Evolutionary conservation across 2,329 filamentous ascomycete genomes (phyloP), one percentile per base, ranked within the genome.

Genomic region (Fusarium anguioides): DNA sequence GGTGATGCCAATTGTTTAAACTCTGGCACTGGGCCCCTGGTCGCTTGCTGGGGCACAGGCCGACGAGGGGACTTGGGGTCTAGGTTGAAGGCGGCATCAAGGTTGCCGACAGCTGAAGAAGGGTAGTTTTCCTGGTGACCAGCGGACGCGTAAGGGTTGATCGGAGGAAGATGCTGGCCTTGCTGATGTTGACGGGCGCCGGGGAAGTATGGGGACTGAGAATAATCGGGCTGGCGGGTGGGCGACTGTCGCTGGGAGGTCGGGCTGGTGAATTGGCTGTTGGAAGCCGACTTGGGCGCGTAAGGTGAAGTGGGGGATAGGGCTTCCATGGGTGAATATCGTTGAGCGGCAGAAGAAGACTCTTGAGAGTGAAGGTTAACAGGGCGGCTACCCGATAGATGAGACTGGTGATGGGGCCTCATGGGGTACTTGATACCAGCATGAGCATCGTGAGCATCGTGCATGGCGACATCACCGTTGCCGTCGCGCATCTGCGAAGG

Each of bases 251-350:
- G 88, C 70, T 86, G 83, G 71, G 81, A 75, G 71, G 85, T 78
- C 70, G 85, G 79, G 76, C 81, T 78, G 71, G 82, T 72, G 77
- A 84, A 82, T 82, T 91, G 81, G 75, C 79, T 74, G 66, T 86
- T 85, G 83, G 87, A 77, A 69, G 86, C 84, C 83, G 87, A 77
- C 83, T 91, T 81, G 81, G 85, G 76, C 42, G 87, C 86, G 80
- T 96, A 96, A 31, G 93, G 89, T 55, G 92, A 91, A 31, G 90
- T 88, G 37, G 94, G 92, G 62, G 94, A 93, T 63, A 96, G 83
- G 17, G 89, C 87, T 77, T 97, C 95, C 94, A 97, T 97, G 67
- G 95, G 96, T 44, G 95, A 98, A 81, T 98, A 98, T 76, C 94
- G 89, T 78, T 96, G 92, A 60, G 94, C 92, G 57, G 93, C 93